These are phyloP conservation scores for Pyracantha coccinea DNA, from an alignment of 331 rosid genomes.

Conservation along the genomic window DNA sequence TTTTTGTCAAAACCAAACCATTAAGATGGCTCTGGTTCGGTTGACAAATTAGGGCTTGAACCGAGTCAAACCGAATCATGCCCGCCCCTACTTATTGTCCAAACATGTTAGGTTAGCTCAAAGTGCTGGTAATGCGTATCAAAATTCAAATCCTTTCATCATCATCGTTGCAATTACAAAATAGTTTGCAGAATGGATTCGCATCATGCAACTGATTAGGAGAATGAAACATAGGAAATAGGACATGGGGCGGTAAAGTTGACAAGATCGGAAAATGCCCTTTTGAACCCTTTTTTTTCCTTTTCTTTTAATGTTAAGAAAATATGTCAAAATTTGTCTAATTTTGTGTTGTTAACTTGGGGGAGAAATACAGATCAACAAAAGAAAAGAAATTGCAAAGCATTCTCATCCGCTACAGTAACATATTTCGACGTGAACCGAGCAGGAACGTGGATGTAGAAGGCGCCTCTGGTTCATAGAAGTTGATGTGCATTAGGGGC, in stretches of 20 bases:
- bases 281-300: no score
- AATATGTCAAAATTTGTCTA: background rate
- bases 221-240: background rate
- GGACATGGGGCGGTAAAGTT: background rate
- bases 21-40: no score
- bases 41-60: no score
- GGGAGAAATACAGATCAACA: background rate
- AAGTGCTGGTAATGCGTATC: background rate
- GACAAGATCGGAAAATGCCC: background rate
- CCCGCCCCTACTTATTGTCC: background rate
- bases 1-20: no score
- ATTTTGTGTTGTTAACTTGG: background rate
- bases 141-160: background rate
- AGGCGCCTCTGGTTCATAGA: background rate
- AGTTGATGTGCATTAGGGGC: slow-evolving; percentile 27
- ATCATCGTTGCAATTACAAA: background rate
- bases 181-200: background rate
- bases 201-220: background rate
- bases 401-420: background rate
- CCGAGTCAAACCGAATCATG: no score
- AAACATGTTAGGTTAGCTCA: background rate
- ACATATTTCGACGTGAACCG: background rate
- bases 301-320: background rate
- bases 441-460: background rate
- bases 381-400: background rate